Conservation (phyloP, 805 yeast genomes). For the Metschnikowia henanensis region DNA sequence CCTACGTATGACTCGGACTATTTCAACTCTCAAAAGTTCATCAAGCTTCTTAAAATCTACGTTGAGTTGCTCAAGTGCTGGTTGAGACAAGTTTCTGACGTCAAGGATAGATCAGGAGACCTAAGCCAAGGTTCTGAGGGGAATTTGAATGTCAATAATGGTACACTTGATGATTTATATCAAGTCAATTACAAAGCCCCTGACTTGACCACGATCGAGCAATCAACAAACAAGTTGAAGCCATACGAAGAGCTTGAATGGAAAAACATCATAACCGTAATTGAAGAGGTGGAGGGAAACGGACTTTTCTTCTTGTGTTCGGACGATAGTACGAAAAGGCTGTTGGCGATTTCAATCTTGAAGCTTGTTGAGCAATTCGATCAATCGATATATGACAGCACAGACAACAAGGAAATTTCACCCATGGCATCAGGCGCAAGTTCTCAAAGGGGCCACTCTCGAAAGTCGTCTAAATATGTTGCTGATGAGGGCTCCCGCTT, state of each 20-base stretch:
- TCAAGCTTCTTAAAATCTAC: conserved; percentile 62
- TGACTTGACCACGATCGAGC: conserved; percentile 25
- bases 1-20: conserved; percentile 55
- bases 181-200: conserved; percentile 46
- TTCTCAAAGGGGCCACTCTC: conserved; percentile 39
- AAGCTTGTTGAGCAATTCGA: conserved; percentile 86
- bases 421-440: conserved; percentile 23
- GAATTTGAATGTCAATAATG: conserved; percentile 17
- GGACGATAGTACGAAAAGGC: conserved; percentile 75
- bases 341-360: conserved; percentile 72
- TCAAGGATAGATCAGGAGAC: conserved; percentile 24
- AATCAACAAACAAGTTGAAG: conserved; percentile 20
- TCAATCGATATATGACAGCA: conserved; percentile 64
- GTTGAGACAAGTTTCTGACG: conserved; percentile 60
- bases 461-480: conserved; percentile 68
- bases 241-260: conserved; percentile 66
- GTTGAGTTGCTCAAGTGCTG: conserved; percentile 81
- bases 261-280: conserved; percentile 76
- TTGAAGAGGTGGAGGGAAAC: conserved; percentile 95
- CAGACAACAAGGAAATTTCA: conserved; percentile 26
- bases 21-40: conserved; percentile 61
- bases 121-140: neutral
- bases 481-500: conserved; percentile 78
- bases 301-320: conserved; percentile 91
- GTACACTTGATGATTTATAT: conserved; percentile 41